Conservation (phyloP, 306 rosid genomes). For the Citrullus amarus region DNA sequence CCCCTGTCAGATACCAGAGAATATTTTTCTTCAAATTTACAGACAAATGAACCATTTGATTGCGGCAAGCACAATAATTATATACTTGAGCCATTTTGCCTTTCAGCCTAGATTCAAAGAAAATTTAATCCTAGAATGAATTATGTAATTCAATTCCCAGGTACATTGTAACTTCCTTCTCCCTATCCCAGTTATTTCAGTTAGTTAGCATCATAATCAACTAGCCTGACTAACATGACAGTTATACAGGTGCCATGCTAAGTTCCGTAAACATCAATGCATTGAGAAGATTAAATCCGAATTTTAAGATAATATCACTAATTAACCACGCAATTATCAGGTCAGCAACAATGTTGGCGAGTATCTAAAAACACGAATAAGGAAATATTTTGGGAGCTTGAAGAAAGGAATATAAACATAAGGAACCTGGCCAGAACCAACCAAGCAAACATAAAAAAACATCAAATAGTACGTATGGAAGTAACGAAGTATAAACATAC, state of each 20-base stretch:
- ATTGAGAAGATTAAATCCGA: not conserved
- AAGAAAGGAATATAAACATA: not conserved
- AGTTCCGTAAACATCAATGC: not conserved
- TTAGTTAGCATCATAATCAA: not conserved
- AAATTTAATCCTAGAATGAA: not conserved
- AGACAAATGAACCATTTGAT: not conserved
- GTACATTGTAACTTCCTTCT: not conserved
- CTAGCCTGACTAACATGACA: not conserved
- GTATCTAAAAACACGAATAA: not conserved
- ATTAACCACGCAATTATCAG: not conserved
- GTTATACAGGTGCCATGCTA: not conserved
- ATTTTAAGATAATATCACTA: not conserved
- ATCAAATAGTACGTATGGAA: not conserved
- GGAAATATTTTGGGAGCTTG: not conserved
- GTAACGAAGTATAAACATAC: not conserved
- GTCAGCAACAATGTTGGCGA: not conserved
- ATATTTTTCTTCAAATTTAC: not conserved
- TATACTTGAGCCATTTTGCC: not conserved
- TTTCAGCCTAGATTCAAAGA: not conserved
- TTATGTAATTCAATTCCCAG: not conserved
- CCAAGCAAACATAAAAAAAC: not conserved
- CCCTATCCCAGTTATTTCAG: not conserved
- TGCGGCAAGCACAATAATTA: not conserved
- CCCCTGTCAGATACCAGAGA: not conserved
- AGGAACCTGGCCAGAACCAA: not conserved